Conservation (phyloP, 2,329 filamentous ascomycete species). For the Diaporthe sp. region DNA sequence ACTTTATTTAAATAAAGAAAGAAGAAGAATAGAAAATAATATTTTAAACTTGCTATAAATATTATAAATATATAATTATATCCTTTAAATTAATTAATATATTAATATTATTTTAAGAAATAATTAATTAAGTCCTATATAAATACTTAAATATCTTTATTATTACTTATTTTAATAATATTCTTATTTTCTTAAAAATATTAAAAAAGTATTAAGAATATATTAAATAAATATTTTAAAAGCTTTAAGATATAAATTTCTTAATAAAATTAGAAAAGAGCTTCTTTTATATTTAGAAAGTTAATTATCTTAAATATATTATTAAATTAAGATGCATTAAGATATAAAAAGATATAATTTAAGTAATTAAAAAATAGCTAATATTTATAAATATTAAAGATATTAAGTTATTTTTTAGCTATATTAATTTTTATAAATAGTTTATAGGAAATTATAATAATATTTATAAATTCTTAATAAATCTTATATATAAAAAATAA, state of each 20-base stretch:
- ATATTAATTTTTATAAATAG: background rate
- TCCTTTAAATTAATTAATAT: background rate
- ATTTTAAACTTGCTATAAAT: background rate
- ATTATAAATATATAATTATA: background rate
- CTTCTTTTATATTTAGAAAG: background rate
- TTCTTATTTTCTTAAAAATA: background rate
- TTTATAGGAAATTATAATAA: background rate
- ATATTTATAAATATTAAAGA: too few relatives aligned
- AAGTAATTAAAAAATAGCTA: background rate
- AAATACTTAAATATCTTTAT: background rate
- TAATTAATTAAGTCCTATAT: background rate
- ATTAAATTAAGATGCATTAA: background rate
- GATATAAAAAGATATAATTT: background rate
- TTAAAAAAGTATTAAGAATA: background rate
- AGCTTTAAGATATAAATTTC: background rate
- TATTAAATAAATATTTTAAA: background rate
- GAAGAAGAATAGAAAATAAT: constrained; percentile 3
- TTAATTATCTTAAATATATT: background rate
- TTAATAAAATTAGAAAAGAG: background rate
- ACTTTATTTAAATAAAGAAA: background rate
- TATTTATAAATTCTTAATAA: too few relatives aligned
- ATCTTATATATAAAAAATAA: too few relatives aligned
- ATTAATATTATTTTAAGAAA: background rate
- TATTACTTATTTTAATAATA: background rate
- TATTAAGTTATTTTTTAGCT: background rate